Percentiles rank a stretch among this genome's conserved stretches.
Conservation (phyloP, 192 early-diverging fungal genomes). For the Coemansia sp. region DNA sequence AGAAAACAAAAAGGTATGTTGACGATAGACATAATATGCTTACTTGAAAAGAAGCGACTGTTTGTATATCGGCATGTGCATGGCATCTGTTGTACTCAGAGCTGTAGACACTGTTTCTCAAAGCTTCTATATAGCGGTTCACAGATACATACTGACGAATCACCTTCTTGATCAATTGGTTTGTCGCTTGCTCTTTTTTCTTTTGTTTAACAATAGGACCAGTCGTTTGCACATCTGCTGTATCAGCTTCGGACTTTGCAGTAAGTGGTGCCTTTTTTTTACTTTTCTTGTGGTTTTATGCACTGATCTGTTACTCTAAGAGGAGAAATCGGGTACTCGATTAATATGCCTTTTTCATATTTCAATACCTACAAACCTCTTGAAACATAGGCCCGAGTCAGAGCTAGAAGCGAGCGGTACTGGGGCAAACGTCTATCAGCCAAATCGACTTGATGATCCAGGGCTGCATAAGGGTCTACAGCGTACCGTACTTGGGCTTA, state of each 20-base stretch:
- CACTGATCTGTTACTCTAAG: too few species aligned
- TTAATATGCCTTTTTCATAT: too few species aligned
- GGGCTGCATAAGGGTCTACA: slow-evolving; percentile 77
- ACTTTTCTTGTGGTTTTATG: too few species aligned
- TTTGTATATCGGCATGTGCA: too few species aligned
- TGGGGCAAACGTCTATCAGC: slow-evolving; percentile 63
- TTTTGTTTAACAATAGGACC: slow-evolving; percentile 15
- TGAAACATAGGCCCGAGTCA: slow-evolving; percentile 4
- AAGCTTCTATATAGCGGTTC: too few species aligned
- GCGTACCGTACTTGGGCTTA: slow-evolving; percentile 75
- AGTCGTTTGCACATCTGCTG: slow-evolving; percentile 48
- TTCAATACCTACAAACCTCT: too few species aligned
- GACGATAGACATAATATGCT: not conserved
- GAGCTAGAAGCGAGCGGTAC: slow-evolving; percentile 18
- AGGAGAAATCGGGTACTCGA: too few species aligned
- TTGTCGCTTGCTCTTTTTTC: not conserved
- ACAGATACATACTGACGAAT: too few species aligned
- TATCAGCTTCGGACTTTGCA: slow-evolving; percentile 36
- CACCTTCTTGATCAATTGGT: not conserved
- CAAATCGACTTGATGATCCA: slow-evolving; percentile 84
- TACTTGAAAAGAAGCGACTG: not conserved
- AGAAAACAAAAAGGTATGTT: slow-evolving; percentile 11
- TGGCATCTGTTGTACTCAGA: too few species aligned
- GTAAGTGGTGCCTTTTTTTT: too few species aligned
- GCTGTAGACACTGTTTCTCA: too few species aligned